Base-by-base conservation (phyloP, 345 rosid genomes). In the Rubroshorea leprosula region DNA sequence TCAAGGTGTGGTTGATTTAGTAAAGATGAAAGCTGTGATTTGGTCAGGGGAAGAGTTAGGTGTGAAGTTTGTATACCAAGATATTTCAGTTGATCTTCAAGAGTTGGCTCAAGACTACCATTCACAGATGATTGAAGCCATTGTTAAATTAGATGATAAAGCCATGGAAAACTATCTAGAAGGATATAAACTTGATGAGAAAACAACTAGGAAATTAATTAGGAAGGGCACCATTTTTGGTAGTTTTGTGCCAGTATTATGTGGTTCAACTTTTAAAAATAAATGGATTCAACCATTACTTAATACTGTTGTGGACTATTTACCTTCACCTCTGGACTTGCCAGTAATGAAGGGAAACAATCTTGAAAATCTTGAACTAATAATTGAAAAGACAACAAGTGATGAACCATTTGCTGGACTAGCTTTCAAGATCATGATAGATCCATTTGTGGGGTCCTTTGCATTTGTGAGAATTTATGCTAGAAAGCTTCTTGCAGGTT, bases 1-100 rank as follows among this genome's bases (percentile, higher is more conserved):
- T 56, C 47, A 76, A 73, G 97, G 99, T 11, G 82, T 86, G 58
- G 54, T 89, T 67, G 99, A 92, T 77, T 86, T 92, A 54, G 86
- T 85, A 66, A 77, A 60, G 80, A 89, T 89, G 99, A 80, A 85
- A 70, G 97, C 99, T 54, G 65, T 86, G 20, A 57, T 89, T 18
- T 92, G 99, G 97, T 84, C 95, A 1, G 97, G 99, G 31, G 97
- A 89, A 80, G 96, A 92, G 74, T 74, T 92, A 66, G 99, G 99
- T 67, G 99, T 97, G 0, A 86, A 92, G 75, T 92, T 92, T 55
- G 71, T 1, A 6, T 86, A 89, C 23, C 78, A 68, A 23, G 91
- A 92, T 73, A 85, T 92, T 65, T 96, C 94, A 14, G 85, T 57
- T 22, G 85, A 92, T 74, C 97, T 92, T 70, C 72, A 73, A 57